A percentile compares a stretch with the other conserved stretches of the same genome.
Conservation (phyloP, 2,329 filamentous ascomycete species). For the Cryphonectria carpinicola region DNA sequence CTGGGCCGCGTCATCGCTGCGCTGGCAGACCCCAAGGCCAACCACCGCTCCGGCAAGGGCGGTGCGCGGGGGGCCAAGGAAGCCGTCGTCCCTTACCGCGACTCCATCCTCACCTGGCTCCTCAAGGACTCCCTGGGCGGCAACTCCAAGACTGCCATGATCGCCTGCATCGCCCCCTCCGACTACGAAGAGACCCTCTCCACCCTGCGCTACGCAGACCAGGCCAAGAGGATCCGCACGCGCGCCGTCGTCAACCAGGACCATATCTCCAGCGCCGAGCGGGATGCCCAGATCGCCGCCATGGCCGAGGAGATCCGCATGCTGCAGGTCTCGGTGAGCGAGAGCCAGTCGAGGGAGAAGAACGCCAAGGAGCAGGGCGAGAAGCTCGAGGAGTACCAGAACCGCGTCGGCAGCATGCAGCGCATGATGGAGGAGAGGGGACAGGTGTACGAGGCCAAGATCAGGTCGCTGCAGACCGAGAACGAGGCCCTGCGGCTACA, state of each 20-base stretch:
- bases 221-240: slow-evolving; percentile 96
- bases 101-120: slow-evolving; percentile 83
- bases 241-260: slow-evolving; percentile 95
- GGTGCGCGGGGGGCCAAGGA: slow-evolving; percentile 55
- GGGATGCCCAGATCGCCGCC: slow-evolving; percentile 89
- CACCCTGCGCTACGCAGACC: slow-evolving; percentile 94
- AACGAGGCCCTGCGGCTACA: slow-evolving; percentile 89
- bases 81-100: slow-evolving; percentile 87
- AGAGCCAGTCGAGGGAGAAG: slow-evolving; percentile 70
- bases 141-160: slow-evolving; percentile 99
- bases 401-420: slow-evolving; percentile 86
- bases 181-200: slow-evolving; percentile 98
- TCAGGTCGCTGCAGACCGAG: slow-evolving; percentile 84
- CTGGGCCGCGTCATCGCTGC: slow-evolving; percentile 95
- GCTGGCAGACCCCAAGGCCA: slow-evolving; percentile 75
- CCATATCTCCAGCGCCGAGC: slow-evolving; percentile 86
- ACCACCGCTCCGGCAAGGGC: slow-evolving; percentile 50
- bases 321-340: slow-evolving; percentile 76
- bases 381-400: slow-evolving; percentile 91
- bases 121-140: slow-evolving; percentile 94
- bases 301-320: slow-evolving; percentile 94
- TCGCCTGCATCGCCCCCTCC: slow-evolving; percentile 91
- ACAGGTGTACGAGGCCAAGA: slow-evolving; percentile 91
- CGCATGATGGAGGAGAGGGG: slow-evolving; percentile 93
- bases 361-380: slow-evolving; percentile 79